phyloP scores from a whole-genome alignment of 2,329 filamentous ascomycete species.

The Colletotrichum filicis region DNA sequence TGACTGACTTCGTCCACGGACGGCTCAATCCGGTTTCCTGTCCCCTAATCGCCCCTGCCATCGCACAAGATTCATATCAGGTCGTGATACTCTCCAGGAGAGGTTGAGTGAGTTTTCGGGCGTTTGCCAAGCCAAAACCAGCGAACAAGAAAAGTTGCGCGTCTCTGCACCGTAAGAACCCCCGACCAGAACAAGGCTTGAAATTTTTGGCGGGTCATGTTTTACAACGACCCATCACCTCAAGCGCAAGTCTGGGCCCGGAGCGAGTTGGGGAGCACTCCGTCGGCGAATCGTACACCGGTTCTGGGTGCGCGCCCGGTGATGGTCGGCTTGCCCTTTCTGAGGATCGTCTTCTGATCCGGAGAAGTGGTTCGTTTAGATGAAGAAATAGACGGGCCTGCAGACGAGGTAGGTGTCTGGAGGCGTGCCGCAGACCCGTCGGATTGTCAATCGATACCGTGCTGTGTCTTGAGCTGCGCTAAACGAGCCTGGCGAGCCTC shows the following conservation, averaged over 20 bases:
- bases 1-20: constrained; percentile 12
- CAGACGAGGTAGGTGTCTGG: constrained; percentile 61
- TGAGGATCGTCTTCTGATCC: constrained; percentile 56
- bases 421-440: constrained; percentile 70
- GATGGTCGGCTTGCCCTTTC: constrained; percentile 53
- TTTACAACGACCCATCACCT: constrained; percentile 36
- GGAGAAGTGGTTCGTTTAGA: constrained; percentile 49
- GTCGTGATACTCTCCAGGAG: constrained; percentile 36
- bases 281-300: constrained; percentile 55
- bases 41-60: constrained; percentile 32
- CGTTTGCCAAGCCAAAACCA: constrained; percentile 34
- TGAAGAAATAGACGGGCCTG: constrained; percentile 69
- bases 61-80: constrained; percentile 36
- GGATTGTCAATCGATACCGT: constrained; percentile 97
- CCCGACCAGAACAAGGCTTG: constrained; percentile 34
- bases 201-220: constrained; percentile 27
- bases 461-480: constrained; percentile 97
- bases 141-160: constrained; percentile 31
- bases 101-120: constrained; percentile 36
- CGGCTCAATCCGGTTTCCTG: constrained; percentile 33
- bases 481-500: constrained; percentile 95
- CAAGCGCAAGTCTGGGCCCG: constrained; percentile 50
- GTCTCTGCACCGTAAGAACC: constrained; percentile 12
- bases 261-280: constrained; percentile 45
- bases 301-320: constrained; percentile 50